Conservation (phyloP, 225 moss, liverwort and hornwort genomes). For the Pseudisothecium myosuroides region DNA sequence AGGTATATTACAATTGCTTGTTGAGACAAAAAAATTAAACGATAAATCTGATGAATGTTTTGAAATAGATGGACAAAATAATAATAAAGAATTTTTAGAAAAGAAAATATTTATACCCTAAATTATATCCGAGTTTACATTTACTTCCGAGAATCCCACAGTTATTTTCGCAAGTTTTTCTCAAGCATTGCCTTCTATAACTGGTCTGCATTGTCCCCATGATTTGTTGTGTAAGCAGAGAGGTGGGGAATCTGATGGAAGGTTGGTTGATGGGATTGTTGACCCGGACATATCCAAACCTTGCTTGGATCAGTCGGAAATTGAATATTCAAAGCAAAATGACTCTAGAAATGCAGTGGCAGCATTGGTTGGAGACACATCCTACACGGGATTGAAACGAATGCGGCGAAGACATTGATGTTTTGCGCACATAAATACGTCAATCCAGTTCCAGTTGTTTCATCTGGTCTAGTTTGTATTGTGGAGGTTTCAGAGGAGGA, state of each 20-base stretch:
- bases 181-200: neutral
- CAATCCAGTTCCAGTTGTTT: neutral
- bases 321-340: neutral
- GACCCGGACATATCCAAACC: neutral
- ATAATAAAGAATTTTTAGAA: too few species aligned
- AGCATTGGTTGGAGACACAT: constrained; percentile 27
- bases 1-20: neutral
- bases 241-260: neutral
- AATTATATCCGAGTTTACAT: neutral
- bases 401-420: constrained; percentile 13
- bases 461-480: neutral
- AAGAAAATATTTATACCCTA: neutral
- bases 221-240: neutral
- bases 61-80: neutral
- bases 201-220: neutral
- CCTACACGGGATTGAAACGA: constrained; percentile 28
- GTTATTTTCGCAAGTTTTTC: neutral
- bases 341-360: neutral
- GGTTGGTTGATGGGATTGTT: neutral
- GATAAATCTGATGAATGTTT: neutral
- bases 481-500: neutral
- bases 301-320: neutral
- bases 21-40: neutral
- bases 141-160: neutral
- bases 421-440: neutral